Base-by-base conservation (phyloP, 768 basidiomycete species). In the Chalciporus chontae region DNA sequence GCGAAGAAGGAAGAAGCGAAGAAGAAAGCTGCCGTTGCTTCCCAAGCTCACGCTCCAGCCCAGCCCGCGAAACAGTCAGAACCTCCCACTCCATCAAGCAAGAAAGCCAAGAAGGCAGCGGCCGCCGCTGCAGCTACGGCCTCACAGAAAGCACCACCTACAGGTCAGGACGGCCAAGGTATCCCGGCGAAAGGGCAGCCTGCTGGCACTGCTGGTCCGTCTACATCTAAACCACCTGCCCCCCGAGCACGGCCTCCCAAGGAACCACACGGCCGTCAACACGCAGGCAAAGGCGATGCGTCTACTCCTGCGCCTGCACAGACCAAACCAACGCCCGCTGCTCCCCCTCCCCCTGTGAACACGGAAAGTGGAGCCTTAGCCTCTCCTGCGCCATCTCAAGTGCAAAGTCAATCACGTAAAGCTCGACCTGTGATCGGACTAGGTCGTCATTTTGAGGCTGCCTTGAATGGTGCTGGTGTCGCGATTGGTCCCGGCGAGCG, bases 361-460 rank as follows among this genome's bases (percentile, higher is more conserved):
- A 19, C 43, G 51, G 42, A 52, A 8, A 37, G n/a, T 1, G 45
- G 51, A 23, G n/a, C 53, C 0, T 14, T 51, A 1, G 31, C 56
- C 26, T 32, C 66, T 3, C 32, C 65, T 14, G 51, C 55, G 1
- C 43, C 53, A 27, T 48, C 53, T 0, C 50, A 70, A 3, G 43
- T 72, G 3, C 73, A 76, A 17, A 46, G 58, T 0, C 40, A 70
- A 42, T 41, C 72, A 3, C 75, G 79, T 19, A 74, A 80, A 27
- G 55, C 65, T 5, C 78, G 85, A 6, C 84, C 84, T 1, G 72
- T 84, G 9, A 67, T 88, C 27, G 84, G 85, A 0, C 61, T 85
- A 8, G 83, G 75, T 0, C 74, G 86, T 11, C 84, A 87, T 13
- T 84, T 90, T 45, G 85, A 87, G 56, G 85, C 81, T 7, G 87